Evolutionary conservation across 2,329 filamentous ascomycete species (phyloP), one percentile per base, ranked within the genome.

Genomic region (Botrytis hyacinthi): DNA sequence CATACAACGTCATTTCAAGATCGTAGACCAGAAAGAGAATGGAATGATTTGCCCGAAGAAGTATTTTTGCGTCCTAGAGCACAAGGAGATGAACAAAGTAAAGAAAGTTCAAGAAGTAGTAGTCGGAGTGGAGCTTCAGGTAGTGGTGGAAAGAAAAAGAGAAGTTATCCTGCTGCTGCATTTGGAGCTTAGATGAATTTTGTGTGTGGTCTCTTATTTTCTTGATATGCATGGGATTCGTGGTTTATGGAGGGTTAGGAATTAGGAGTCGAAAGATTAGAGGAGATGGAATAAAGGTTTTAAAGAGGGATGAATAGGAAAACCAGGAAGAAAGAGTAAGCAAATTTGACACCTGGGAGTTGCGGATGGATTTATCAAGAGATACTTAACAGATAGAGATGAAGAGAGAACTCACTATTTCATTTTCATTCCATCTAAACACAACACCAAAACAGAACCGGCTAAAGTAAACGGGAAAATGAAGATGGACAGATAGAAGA

Each of bases 1-100:
- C 70, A 73, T 12, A 51, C 73, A 48, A n/a, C 72, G 3, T 90
- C 88, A 1, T 91, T 86, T 80, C 89, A 91, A 80, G 90, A 88
- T 74, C 81, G 84, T 76, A 84, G 89, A 10, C 86, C 89, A 4
- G 86, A 87, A 32, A 88, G 82, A 44, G 89, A 91, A 79, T 91
- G 89, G 89, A 91, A 91, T 81, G 89, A 91, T 78, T 78, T 91
- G 16, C 89, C 89, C 0, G 83, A 84, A 16, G 89, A 91, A 70
- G 90, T 91, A 3, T 62, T 81, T 2, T 60, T 73, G 16, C 73
- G 62, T 26, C 44, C 74, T 81, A 86, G 18, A 78, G 81, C 32
- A 73, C 80, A 4, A 76, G 81, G 72, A 80, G 60, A 65, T 32
- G 72, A 42, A 26, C 40, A 46, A n/a, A 79, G 79, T 74, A 73